Base-by-base conservation (phyloP, 805 yeast species). In the Candida verbasci region DNA sequence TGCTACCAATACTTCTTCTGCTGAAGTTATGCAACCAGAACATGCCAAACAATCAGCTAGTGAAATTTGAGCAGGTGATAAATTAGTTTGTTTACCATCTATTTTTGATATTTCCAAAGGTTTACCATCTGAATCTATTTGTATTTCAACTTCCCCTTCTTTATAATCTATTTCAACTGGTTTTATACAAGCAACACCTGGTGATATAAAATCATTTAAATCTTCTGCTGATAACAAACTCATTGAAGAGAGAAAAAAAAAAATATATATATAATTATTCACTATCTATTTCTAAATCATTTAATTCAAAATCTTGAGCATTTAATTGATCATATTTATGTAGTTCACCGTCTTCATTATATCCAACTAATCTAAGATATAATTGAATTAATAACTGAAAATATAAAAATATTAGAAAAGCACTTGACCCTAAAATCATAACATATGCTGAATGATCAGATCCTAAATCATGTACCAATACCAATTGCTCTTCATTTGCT, bases 1-100 rank as follows among this genome's bases (percentile, higher is more conserved):
- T 2, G 95, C 86, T 27, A 93, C 83, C 31, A 93, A 64, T 6
- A 93, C 87, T 44, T 91, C 96, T 55, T 93, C 98, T n/a, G 96
- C 94, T 4, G 96, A 85, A 0, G 98, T 93, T 37, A 93, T 87
- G 58, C 98, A 93, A 0, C 98, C 98, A 7, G 94, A 80, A 54
- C 98, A 93, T 0, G 98, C 98, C 37, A 93, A 66, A 60, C 98
- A 93, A 64, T 93, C 98, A 14, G 88, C 81, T 34, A 93, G 62
- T 1, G 93, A 83, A 31, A 93, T 91, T 45, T 85, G 91, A 0
- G 97, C 97, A 35, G 87, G 80, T 18, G 81, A 72, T 6, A 87
- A 64, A 14, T 67, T 63, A 24, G 71, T 68, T 3, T 68, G 52
- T 5, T 64, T 62, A 17, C 77, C 79, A 41, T 77, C 80, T 31